phyloP scores from a whole-genome alignment of 2,329 filamentous ascomycete species.

The Aureobasidium sp. region DNA sequence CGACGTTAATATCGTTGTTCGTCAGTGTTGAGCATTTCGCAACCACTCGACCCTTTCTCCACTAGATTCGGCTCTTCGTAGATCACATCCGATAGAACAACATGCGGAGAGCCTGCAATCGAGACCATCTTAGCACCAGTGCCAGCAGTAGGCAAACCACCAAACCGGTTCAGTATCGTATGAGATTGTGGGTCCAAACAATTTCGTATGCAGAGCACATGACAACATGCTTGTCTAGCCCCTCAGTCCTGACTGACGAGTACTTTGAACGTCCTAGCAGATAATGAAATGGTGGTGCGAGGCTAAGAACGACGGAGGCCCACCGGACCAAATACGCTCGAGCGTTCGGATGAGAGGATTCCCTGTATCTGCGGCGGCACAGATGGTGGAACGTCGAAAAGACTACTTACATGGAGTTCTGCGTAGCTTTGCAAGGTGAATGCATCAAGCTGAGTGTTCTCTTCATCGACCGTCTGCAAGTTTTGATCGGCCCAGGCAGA shows the following conservation, averaged over 20 bases:
- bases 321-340: background rate
- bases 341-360: background rate
- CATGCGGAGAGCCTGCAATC: background rate
- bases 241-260: background rate
- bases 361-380: background rate
- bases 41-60: background rate
- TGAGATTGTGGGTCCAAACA: background rate
- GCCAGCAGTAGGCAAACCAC: background rate
- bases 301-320: background rate
- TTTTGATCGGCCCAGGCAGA: conserved; percentile 56
- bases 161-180: background rate
- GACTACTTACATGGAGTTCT: conserved; percentile 66
- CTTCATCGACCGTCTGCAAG: conserved; percentile 66
- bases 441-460: conserved; percentile 54
- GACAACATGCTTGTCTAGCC: background rate
- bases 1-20: background rate
- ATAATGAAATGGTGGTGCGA: background rate
- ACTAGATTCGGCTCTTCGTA: background rate
- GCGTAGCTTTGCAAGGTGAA: conserved; percentile 68
- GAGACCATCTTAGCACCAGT: background rate
- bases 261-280: background rate
- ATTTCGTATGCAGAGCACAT: background rate
- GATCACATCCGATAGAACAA: background rate
- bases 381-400: background rate
- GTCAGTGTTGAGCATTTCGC: background rate